phyloP scores from a whole-genome alignment of 2,329 filamentous ascomycete species.

The Pezicula neosporulosa region DNA sequence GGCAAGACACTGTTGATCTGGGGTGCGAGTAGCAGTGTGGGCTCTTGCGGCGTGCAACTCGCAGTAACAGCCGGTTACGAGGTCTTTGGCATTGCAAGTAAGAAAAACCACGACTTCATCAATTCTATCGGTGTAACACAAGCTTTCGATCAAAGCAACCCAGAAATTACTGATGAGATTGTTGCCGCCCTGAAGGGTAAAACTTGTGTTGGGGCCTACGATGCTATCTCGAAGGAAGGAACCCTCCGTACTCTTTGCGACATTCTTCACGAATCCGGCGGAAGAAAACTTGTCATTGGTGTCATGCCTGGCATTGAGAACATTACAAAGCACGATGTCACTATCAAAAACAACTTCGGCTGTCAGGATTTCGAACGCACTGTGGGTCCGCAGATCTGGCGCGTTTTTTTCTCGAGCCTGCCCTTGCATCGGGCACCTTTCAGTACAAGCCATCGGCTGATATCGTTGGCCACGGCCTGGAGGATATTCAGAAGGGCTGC shows the following conservation, averaged over 20 bases:
- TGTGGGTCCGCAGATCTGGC: background rate
- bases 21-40: background rate
- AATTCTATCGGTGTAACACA: slow-evolving; percentile 33
- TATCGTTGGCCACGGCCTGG: too few species aligned
- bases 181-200: slow-evolving; percentile 16
- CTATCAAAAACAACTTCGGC: background rate
- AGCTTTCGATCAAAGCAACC: slow-evolving; percentile 35
- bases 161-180: slow-evolving; percentile 24
- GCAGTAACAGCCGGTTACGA: slow-evolving; percentile 35
- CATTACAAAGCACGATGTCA: background rate
- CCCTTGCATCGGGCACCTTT: background rate
- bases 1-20: background rate
- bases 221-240: background rate
- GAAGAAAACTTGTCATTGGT: background rate
- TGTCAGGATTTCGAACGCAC: background rate
- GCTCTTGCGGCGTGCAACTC: background rate
- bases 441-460: background rate
- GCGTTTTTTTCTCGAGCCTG: background rate
- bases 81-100: slow-evolving; percentile 34
- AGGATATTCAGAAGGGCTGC: too few species aligned
- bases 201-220: background rate
- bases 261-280: background rate
- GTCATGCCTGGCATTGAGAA: background rate
- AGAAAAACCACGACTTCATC: slow-evolving; percentile 31
- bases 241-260: background rate